These are phyloP conservation scores for Podila verticillata DNA, from an alignment of 192 early-diverging fungal genomes.

Conservation along the genomic window DNA sequence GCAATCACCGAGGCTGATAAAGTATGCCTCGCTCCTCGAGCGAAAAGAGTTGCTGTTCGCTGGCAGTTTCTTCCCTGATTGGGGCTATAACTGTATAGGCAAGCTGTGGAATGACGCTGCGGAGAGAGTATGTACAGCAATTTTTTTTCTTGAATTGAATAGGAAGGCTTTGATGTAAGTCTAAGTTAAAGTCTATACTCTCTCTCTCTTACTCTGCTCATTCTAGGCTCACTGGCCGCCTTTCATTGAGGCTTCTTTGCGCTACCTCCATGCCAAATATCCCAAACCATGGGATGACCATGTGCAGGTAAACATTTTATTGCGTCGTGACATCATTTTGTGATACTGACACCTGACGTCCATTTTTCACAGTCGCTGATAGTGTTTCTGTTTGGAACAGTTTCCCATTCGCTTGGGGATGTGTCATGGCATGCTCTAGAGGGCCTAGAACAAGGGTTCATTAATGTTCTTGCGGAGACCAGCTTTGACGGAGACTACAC, in stretches of 20 bases:
- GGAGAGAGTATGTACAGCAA: conserved; percentile 19
- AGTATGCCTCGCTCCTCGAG: conserved; percentile 27
- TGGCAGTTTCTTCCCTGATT: conserved; percentile 49
- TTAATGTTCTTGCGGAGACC: conserved; percentile 58
- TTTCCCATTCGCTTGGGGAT: conserved; percentile 78
- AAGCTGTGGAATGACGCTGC: conserved; percentile 48
- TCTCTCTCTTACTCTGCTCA: neutral
- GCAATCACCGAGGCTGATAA: neutral
- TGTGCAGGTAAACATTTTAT: conserved; percentile 39
- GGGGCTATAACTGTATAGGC: conserved; percentile 49
- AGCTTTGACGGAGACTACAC: conserved; percentile 59
- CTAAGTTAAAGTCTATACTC: too few relatives aligned
- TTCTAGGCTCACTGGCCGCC: conserved; percentile 77
- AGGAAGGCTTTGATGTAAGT: too few relatives aligned
- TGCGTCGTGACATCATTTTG: neutral
- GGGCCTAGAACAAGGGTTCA: conserved; percentile 66
- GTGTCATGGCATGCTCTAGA: conserved; percentile 72
- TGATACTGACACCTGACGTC: neutral
- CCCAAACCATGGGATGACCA: conserved; percentile 59
- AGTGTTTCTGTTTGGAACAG: conserved; percentile 70
- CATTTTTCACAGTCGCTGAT: conserved; percentile 56
- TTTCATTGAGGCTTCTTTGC: conserved; percentile 64
- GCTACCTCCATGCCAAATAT: conserved; percentile 68
- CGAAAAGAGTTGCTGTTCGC: conserved; percentile 26
- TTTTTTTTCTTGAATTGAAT: neutral